Conservation (phyloP, 2,329 filamentous ascomycete species). For the Colletotrichum endophyticum region DNA sequence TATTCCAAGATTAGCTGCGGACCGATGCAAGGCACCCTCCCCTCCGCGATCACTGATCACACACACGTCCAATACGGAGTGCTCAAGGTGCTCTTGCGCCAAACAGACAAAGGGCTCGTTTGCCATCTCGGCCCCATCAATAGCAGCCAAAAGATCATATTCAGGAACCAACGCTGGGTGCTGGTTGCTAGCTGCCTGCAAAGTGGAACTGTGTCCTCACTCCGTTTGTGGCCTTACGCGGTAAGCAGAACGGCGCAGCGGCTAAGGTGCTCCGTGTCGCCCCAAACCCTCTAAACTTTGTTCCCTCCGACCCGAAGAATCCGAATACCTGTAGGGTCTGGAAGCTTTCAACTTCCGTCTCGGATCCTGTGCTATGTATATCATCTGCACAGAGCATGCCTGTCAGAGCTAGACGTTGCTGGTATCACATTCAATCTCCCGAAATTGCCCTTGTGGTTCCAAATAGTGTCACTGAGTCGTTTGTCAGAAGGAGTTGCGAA, state of each 20-base stretch:
- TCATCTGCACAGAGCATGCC: not conserved
- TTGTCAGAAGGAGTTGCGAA: not conserved
- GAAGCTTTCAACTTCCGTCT: not conserved
- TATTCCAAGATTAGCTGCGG: not conserved
- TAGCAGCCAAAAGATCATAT: not conserved
- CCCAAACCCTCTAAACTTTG: not conserved
- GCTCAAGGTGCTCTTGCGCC: not conserved
- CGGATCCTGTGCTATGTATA: not conserved
- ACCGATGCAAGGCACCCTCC: not conserved
- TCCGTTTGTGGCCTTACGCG: not conserved
- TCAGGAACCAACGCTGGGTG: not conserved
- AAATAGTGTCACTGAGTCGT: not conserved
- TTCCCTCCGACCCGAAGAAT: not conserved
- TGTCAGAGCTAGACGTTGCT: not conserved
- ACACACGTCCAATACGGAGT: not conserved
- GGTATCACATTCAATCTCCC: not conserved
- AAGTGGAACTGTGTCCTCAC: constrained; percentile 4
- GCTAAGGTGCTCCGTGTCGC: constrained; percentile 9
- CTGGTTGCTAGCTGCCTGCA: not conserved
- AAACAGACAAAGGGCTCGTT: not conserved
- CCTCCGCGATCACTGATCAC: not conserved
- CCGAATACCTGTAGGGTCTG: not conserved
- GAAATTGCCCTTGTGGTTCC: not conserved
- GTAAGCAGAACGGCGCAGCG: constrained; percentile 8
- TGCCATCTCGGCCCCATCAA: not conserved